These are phyloP conservation scores for Mariannaea elegans DNA, from an alignment of 2,329 filamentous ascomycete species.

Conservation along the genomic window DNA sequence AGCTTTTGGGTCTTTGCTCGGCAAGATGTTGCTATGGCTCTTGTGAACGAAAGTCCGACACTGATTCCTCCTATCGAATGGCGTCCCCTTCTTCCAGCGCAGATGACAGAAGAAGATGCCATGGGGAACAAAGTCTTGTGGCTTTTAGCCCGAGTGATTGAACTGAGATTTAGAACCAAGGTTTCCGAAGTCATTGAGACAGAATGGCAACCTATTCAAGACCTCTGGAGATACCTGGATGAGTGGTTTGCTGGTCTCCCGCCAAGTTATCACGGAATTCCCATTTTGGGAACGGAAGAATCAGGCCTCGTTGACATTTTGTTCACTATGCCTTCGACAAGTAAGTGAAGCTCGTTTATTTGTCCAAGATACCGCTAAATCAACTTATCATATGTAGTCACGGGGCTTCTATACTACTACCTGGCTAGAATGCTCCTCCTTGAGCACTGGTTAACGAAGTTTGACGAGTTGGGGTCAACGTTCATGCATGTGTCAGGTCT, in stretches of 20 bases:
- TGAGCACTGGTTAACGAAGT: not conserved
- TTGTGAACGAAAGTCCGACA: slow-evolving; percentile 2
- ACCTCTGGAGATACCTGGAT: not conserved
- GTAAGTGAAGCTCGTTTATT: not conserved
- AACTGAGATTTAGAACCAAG: not conserved
- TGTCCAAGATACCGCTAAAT: not conserved
- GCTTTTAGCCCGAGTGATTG: not conserved
- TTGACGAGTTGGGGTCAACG: not conserved
- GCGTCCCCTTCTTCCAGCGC: not conserved
- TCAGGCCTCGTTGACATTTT: not conserved
- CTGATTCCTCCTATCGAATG: not conserved
- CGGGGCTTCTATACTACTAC: not conserved
- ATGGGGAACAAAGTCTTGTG: not conserved
- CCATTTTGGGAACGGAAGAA: not conserved
- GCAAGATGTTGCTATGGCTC: slow-evolving; percentile 14
- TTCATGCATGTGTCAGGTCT: not conserved
- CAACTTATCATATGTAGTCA: not conserved
- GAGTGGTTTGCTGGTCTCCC: not conserved
- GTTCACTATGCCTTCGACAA: not conserved
- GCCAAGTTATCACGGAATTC: not conserved
- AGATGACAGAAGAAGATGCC: not conserved
- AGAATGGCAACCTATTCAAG: not conserved
- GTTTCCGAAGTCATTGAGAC: no score
- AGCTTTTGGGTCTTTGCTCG: slow-evolving; percentile 23
- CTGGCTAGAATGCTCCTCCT: not conserved